These are phyloP conservation scores for Aspergillus pseudonomiae DNA, from an alignment of 2,329 filamentous ascomycete species.

Conservation along the genomic window DNA sequence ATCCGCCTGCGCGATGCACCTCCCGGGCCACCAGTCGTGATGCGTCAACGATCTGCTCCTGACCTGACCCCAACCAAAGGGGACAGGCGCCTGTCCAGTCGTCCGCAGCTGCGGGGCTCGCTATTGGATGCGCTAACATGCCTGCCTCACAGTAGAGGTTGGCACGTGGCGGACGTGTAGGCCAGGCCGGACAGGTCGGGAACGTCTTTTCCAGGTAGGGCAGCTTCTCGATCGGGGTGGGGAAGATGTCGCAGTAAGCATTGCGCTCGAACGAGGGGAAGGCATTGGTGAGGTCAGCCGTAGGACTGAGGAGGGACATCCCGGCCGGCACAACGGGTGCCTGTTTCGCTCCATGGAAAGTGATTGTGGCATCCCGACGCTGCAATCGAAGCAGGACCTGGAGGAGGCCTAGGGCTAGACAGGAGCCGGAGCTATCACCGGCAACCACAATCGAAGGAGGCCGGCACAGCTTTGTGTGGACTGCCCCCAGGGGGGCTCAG, in stretches of 20 bases:
- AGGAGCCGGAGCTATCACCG: constrained; percentile 4
- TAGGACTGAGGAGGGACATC: neutral
- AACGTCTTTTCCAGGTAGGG: neutral
- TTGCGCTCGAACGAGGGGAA: constrained; percentile 9
- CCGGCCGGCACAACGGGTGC: constrained; percentile 4
- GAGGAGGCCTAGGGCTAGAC: constrained; percentile 7
- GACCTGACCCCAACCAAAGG: constrained; percentile 7
- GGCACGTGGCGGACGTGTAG: constrained; percentile 4
- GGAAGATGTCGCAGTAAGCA: neutral
- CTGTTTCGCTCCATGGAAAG: constrained; percentile 5
- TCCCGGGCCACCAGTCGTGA: too few species aligned
- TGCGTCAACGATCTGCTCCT: constrained; percentile 4
- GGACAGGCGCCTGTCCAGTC: constrained; percentile 9
- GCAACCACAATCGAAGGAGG: constrained; percentile 5
- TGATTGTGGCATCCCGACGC: neutral
- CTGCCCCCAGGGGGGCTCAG: constrained; percentile 1
- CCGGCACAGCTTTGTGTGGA: neutral
- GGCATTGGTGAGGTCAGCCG: neutral
- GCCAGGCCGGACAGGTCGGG: neutral
- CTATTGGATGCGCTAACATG: constrained; percentile 7
- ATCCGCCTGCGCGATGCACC: too few species aligned
- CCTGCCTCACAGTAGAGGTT: constrained; percentile 9
- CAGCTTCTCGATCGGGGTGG: neutral
- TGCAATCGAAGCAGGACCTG: constrained; percentile 6
- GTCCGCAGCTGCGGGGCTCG: constrained; percentile 3